Evolutionary conservation across 1,284 basidiomycete species (phyloP).

Genomic region (Marasmius oreades): DNA sequence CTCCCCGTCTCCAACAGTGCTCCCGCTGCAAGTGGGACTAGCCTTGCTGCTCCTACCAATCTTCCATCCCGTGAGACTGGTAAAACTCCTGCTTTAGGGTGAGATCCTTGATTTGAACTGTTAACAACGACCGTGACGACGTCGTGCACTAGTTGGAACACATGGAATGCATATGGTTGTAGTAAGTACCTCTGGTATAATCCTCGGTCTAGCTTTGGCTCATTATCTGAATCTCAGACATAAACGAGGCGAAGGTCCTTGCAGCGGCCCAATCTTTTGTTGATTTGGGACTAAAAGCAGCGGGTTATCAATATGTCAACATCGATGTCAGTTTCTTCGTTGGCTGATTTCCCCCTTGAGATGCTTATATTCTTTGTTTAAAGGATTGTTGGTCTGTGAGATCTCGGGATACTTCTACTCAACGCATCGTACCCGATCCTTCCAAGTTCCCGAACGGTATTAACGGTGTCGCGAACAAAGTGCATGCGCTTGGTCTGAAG

Average conservation of each 20-base stretch:
- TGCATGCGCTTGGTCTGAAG: constrained; percentile 50
- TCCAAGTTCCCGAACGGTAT: constrained; percentile 54
- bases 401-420: constrained; percentile 36
- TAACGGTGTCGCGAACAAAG: constrained; percentile 35
- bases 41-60: constrained; percentile 24
- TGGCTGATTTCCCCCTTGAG: background rate
- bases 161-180: constrained; percentile 51
- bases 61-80: constrained; percentile 29
- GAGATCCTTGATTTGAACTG: background rate
- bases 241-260: constrained; percentile 43
- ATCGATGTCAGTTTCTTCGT: constrained; percentile 38
- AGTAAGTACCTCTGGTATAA: constrained; percentile 24
- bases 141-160: constrained; percentile 37
- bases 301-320: constrained; percentile 52
- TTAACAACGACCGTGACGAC: no score
- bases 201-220: background rate
- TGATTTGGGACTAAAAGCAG: constrained; percentile 44
- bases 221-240: constrained; percentile 26
- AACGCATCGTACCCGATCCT: constrained; percentile 45
- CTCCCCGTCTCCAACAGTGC: background rate
- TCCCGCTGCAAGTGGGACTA: constrained; percentile 9
- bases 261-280: constrained; percentile 45
- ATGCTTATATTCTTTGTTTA: background rate
- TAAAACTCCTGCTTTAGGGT: constrained; percentile 35
- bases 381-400: constrained; percentile 52